Evolutionary conservation across 1,284 basidiomycete genomes (phyloP).

Genomic region (Ganoderma multipileum): DNA sequence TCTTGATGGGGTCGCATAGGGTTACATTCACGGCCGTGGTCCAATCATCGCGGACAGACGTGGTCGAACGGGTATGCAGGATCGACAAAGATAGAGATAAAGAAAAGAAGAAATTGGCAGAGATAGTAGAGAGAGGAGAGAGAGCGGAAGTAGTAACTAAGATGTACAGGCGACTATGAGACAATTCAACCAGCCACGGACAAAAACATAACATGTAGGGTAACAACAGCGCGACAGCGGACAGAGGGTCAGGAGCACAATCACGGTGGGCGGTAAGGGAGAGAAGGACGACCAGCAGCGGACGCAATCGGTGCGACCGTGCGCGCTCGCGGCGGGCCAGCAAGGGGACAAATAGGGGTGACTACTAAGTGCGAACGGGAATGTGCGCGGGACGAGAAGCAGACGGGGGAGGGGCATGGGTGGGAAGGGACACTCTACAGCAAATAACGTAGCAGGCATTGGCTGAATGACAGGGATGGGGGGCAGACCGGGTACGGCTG

Average conservation of each 20-base stretch:
- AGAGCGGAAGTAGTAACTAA: constrained; percentile 3
- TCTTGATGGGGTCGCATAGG: not conserved
- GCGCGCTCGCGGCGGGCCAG: not conserved
- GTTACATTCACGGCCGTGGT: not conserved
- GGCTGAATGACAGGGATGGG: not conserved
- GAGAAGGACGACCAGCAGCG: not conserved
- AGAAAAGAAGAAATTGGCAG: constrained; percentile 1
- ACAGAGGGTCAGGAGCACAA: constrained; percentile 1
- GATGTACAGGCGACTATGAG: constrained; percentile 1
- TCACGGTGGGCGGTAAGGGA: not conserved
- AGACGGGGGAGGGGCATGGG: not conserved
- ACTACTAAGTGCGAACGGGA: not conserved
- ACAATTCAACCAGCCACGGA: not conserved
- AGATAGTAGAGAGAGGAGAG: not conserved
- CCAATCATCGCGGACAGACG: not conserved
- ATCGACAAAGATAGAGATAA: not conserved
- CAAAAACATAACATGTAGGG: constrained; percentile 27
- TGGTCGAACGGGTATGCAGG: not conserved
- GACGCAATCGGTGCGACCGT: too few species aligned
- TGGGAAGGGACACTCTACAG: constrained; percentile 2
- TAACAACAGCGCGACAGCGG: constrained; percentile 31
- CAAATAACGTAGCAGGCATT: constrained; percentile 8
- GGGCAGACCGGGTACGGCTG: not conserved
- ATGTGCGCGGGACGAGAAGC: not conserved
- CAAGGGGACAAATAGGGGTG: not conserved